Conservation (phyloP, 2,329 filamentous ascomycete species). For the Purpureocillium takamizusanense region DNA sequence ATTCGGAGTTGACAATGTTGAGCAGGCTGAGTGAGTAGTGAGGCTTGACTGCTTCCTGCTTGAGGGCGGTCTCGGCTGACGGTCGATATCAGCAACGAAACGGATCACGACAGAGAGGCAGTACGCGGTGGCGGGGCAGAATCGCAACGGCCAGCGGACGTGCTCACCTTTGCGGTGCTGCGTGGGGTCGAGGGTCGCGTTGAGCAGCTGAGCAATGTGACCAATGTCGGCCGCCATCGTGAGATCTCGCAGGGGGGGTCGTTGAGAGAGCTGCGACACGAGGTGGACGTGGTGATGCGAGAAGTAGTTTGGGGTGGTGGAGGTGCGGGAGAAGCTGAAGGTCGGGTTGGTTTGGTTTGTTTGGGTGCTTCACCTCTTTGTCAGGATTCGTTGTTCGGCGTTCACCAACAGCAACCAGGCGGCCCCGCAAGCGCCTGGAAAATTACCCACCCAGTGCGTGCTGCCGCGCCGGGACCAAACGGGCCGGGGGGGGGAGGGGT, state of each 20-base stretch:
- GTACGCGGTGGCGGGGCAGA: slow-evolving; percentile 19
- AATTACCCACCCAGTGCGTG: no score
- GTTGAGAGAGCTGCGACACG: slow-evolving; percentile 9
- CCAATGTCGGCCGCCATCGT: slow-evolving; percentile 49
- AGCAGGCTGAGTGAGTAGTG: slow-evolving; percentile 84
- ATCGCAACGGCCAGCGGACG: slow-evolving; percentile 9
- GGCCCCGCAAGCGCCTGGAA: no score
- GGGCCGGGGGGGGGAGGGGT: no score
- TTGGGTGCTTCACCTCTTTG: no score
- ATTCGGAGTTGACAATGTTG: slow-evolving; percentile 74
- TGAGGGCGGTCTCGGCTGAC: slow-evolving; percentile 73
- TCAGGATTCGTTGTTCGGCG: no score
- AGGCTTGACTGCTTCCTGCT: slow-evolving; percentile 70
- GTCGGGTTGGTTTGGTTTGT: no score
- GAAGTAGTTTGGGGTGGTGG: not conserved
- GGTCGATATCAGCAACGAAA: slow-evolving; percentile 1
- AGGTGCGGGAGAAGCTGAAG: not conserved
- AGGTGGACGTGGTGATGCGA: slow-evolving; percentile 9
- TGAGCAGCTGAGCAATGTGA: slow-evolving; percentile 70
- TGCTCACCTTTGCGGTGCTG: slow-evolving; percentile 80
- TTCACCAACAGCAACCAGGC: no score
- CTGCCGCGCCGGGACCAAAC: no score
- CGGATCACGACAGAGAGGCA: slow-evolving; percentile 4
- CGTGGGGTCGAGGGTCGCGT: slow-evolving; percentile 80
- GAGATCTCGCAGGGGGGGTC: slow-evolving; percentile 10